phyloP scores from a whole-genome alignment of 2,329 filamentous ascomycete species.

The Aspergillus costaricaensis region DNA sequence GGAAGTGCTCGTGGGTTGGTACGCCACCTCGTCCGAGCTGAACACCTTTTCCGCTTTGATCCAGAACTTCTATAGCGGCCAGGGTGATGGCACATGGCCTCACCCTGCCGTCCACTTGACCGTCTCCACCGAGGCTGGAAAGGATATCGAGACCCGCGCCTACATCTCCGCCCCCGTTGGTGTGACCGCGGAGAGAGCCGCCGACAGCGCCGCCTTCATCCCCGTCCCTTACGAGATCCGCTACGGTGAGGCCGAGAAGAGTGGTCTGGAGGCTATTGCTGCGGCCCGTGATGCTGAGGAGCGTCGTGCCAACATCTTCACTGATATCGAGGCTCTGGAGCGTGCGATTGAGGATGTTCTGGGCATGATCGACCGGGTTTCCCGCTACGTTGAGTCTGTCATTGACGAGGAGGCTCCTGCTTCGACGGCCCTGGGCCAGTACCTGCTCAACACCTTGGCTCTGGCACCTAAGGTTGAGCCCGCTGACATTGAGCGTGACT shows the following conservation, averaged over 20 bases:
- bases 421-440: slow-evolving; percentile 89
- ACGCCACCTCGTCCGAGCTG: slow-evolving; percentile 93
- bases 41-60: slow-evolving; percentile 98
- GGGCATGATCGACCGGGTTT: slow-evolving; percentile 85
- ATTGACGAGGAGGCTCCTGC: slow-evolving; percentile 85
- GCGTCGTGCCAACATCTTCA: slow-evolving; percentile 71
- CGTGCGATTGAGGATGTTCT: slow-evolving; percentile 84
- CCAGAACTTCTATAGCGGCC: slow-evolving; percentile 98
- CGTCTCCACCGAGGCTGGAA: slow-evolving; percentile 83
- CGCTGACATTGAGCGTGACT: slow-evolving; percentile 90
- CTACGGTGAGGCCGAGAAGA: slow-evolving; percentile 78
- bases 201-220: slow-evolving; percentile 96
- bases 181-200: slow-evolving; percentile 89
- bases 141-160: slow-evolving; percentile 84
- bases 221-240: slow-evolving; percentile 93
- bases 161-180: slow-evolving; percentile 97
- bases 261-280: slow-evolving; percentile 78
- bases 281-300: slow-evolving; percentile 77
- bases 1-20: slow-evolving; percentile 95
- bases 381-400: slow-evolving; percentile 88
- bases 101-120: slow-evolving; percentile 98
- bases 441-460: slow-evolving; percentile 88
- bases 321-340: slow-evolving; percentile 88
- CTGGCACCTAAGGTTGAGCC: slow-evolving; percentile 93
- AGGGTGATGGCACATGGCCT: slow-evolving; percentile 94